A percentile compares a stretch with the other conserved stretches of the same genome.
Evolutionary conservation across 2,329 filamentous ascomycete species (phyloP).

Genomic region (Diaporthe citri): DNA sequence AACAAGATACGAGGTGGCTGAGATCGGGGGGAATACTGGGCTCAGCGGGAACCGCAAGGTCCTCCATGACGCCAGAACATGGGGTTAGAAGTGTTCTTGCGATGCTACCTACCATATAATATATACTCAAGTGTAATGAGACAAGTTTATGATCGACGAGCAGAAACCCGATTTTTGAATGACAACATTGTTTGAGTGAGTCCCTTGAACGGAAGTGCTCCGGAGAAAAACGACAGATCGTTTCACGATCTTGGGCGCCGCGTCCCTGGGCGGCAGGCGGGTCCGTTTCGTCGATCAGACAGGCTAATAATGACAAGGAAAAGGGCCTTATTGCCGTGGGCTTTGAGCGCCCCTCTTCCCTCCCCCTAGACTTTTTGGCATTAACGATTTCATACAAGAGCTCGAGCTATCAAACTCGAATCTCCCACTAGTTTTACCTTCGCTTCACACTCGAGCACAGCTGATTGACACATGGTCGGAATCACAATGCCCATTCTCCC

Average conservation of each 20-base stretch:
- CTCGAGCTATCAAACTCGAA: not conserved
- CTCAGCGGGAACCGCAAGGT: slow-evolving; percentile 16
- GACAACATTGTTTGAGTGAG: not conserved
- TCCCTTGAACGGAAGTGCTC: not conserved
- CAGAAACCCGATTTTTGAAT: not conserved
- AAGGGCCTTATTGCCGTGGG: not conserved
- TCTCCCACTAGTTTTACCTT: no score
- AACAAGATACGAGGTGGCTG: not conserved
- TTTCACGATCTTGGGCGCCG: slow-evolving; percentile 25
- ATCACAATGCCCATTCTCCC: not conserved
- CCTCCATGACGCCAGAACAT: not conserved
- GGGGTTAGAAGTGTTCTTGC: slow-evolving; percentile 8
- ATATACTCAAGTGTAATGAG: slow-evolving; percentile 9
- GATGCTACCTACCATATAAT: not conserved
- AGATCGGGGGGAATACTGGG: not conserved
- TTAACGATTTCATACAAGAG: not conserved
- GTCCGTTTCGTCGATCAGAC: slow-evolving; percentile 22
- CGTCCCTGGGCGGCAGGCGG: slow-evolving; percentile 11
- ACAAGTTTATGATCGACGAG: not conserved
- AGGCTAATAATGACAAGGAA: slow-evolving; percentile 17
- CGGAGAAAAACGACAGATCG: slow-evolving; percentile 18
- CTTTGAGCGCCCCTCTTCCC: not conserved
- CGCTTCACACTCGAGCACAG: not conserved
- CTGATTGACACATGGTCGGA: not conserved
- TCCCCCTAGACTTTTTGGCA: not conserved